phyloP scores from a whole-genome alignment of 202 grass and related monocot genomes.

The Schoenoplectus tabernaemontani region DNA sequence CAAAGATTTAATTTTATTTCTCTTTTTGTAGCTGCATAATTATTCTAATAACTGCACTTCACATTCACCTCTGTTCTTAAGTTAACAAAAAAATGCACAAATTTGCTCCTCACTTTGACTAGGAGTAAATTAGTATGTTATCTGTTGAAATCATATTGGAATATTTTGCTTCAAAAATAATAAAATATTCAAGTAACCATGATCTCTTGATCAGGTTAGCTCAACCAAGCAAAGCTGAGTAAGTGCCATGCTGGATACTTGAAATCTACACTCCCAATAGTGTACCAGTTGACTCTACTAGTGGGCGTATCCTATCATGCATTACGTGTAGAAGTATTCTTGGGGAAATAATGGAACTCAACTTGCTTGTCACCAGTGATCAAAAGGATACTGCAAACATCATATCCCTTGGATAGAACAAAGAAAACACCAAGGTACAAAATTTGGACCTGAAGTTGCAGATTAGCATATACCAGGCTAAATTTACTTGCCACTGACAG shows the following conservation, averaged over 20 bases:
- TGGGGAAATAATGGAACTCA: background rate
- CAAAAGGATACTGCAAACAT: background rate
- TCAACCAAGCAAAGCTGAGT: background rate
- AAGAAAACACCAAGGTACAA: background rate
- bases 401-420: background rate
- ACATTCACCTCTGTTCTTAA: background rate
- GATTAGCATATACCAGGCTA: background rate
- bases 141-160: background rate
- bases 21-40: background rate
- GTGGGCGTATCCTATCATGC: background rate
- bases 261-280: background rate
- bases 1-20: background rate
- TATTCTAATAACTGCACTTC: background rate
- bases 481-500: background rate
- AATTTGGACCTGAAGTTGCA: background rate
- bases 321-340: background rate
- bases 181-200: background rate
- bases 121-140: background rate
- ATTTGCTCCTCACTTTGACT: background rate
- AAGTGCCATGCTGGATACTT: background rate
- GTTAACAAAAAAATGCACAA: background rate
- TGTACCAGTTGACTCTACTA: background rate
- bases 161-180: too few species aligned
- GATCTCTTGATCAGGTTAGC: background rate
- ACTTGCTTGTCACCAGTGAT: background rate